Evolutionary conservation across 768 basidiomycete species (phyloP).

Genomic region (Podaxis sp.): DNA sequence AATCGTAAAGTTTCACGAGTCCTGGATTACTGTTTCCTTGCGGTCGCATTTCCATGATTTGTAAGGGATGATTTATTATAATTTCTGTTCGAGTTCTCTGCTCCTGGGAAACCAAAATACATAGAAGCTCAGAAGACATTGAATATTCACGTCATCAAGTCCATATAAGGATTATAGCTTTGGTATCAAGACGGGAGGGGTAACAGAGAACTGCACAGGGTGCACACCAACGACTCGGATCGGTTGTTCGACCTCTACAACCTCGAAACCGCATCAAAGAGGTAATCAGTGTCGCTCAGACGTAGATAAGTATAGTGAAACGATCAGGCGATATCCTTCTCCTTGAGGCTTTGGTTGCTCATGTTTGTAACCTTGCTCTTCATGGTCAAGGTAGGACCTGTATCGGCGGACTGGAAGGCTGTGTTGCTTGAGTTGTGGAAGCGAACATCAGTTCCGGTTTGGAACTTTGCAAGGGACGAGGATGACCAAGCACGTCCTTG

Average conservation of each 20-base stretch:
- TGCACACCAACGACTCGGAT: background rate
- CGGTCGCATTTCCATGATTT: too few relatives aligned
- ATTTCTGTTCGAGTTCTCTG: too few relatives aligned
- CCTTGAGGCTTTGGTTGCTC: slow-evolving; percentile 1
- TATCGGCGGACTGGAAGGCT: background rate
- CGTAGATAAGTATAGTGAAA: background rate
- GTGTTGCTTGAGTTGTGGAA: slow-evolving; percentile 8
- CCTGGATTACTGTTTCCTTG: too few relatives aligned
- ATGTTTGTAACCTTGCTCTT: slow-evolving; percentile 1
- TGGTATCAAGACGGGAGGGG: background rate
- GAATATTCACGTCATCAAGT: background rate
- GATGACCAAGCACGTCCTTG: slow-evolving; percentile 16
- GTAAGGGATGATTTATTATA: too few relatives aligned
- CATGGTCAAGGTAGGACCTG: background rate
- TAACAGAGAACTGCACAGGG: background rate
- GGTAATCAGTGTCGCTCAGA: too few relatives aligned
- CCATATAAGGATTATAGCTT: background rate
- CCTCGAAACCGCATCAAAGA: background rate
- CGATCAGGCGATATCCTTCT: background rate
- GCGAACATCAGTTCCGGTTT: slow-evolving; percentile 4
- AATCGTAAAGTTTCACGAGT: background rate
- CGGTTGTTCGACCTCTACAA: background rate
- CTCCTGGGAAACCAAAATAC: too few relatives aligned
- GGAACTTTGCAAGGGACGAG: slow-evolving; percentile 2
- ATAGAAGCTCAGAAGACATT: background rate